Conservation (phyloP, 441 rosid genomes). For the Adansonia gregorii region DNA sequence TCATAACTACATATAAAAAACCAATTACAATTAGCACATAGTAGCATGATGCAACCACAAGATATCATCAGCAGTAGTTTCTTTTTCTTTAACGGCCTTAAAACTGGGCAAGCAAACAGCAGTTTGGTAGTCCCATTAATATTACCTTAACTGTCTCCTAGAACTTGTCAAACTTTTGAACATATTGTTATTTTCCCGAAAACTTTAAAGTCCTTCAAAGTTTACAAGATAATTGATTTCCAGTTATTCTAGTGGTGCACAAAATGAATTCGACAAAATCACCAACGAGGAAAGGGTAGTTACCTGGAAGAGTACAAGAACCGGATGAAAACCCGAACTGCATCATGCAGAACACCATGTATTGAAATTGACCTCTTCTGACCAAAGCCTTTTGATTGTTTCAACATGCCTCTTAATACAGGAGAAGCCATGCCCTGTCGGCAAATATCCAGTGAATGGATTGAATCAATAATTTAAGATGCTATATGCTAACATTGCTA, state of each 20-base stretch:
- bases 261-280: neutral
- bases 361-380: conserved; percentile 53
- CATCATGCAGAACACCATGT: conserved; percentile 72
- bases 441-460: conserved; percentile 19
- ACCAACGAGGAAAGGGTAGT: conserved; percentile 8
- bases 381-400: conserved; percentile 52
- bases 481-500: neutral
- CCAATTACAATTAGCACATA: conserved; percentile 23
- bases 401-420: conserved; percentile 72
- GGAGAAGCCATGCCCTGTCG: conserved; percentile 84
- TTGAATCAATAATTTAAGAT: conserved; percentile 17
- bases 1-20: conserved; percentile 56
- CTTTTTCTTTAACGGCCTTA: neutral
- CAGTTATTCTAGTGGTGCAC: neutral
- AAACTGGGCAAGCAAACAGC: too few relatives aligned
- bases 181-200: neutral
- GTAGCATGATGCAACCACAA: neutral
- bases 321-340: conserved; percentile 75
- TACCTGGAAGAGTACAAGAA: conserved; percentile 90
- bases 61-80: neutral
- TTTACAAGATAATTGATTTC: neutral
- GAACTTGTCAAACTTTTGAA: conserved; percentile 11
- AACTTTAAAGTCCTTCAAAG: neutral
- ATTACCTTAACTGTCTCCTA: neutral
- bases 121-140: too few relatives aligned